Percentiles rank a stretch among this genome's conserved stretches.
Evolutionary conservation across 345 rosid species (phyloP).

Genomic region (Salix purpurea): DNA sequence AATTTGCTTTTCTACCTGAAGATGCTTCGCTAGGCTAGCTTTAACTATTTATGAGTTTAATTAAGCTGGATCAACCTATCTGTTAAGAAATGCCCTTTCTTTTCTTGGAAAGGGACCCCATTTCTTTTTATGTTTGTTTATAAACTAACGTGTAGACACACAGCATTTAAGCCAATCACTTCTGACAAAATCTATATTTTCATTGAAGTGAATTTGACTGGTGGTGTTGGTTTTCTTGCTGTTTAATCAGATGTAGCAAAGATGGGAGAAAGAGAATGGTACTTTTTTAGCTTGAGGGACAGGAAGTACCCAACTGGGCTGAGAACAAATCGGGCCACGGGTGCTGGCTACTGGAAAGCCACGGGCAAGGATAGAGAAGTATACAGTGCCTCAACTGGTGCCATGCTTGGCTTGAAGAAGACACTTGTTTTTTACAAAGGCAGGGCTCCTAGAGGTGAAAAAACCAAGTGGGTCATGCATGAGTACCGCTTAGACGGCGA

Average conservation of each 20-base stretch:
- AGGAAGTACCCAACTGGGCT: conserved; percentile 90
- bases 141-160: background rate
- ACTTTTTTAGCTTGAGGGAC: conserved; percentile 80
- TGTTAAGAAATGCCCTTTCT: background rate
- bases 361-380: conserved; percentile 84
- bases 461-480: conserved; percentile 96
- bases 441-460: conserved; percentile 85
- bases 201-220: no score
- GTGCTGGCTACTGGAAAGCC: conserved; percentile 91
- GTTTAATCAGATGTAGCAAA: conserved; percentile 52
- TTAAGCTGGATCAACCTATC: background rate
- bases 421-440: conserved; percentile 83
- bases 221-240: background rate
- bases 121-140: no score
- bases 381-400: conserved; percentile 46
- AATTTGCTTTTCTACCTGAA: background rate
- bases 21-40: background rate
- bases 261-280: conserved; percentile 94
- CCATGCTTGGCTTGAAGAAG: conserved; percentile 83
- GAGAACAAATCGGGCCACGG: conserved; percentile 82
- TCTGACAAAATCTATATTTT: background rate
- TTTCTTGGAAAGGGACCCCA: background rate
- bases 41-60: background rate
- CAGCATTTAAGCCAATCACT: background rate
- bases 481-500: conserved; percentile 84